Conservation (phyloP, 78 protist species). For the Tieghemostelium lacteum region DNA sequence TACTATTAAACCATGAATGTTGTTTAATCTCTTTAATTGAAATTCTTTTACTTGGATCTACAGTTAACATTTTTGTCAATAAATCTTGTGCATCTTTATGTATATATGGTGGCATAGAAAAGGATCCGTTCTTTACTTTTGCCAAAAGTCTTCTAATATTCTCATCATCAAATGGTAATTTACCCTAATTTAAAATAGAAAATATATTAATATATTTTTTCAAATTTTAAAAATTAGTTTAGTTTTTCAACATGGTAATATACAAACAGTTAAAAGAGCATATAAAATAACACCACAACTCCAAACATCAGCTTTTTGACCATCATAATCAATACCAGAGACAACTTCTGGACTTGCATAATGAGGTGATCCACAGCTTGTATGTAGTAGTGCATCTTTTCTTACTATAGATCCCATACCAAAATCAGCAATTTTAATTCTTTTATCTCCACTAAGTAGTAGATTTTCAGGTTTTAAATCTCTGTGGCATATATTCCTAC, state of each 20-base stretch:
- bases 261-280: slow-evolving; percentile 86
- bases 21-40: slow-evolving; percentile 82
- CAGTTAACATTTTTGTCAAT: slow-evolving; percentile 84
- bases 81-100: slow-evolving; percentile 79
- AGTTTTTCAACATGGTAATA: neutral
- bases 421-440: slow-evolving; percentile 85
- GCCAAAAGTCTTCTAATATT: slow-evolving; percentile 80
- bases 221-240: neutral
- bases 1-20: slow-evolving; percentile 88
- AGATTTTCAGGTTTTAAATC: slow-evolving; percentile 99
- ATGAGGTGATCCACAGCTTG: slow-evolving; percentile 92
- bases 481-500: slow-evolving; percentile 93
- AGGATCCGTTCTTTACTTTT: slow-evolving; percentile 84
- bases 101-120: slow-evolving; percentile 82
- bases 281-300: slow-evolving; percentile 91
- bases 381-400: slow-evolving; percentile 63
- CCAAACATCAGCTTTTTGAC: slow-evolving; percentile 91
- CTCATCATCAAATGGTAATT: slow-evolving; percentile 94
- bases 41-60: slow-evolving; percentile 85
- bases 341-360: slow-evolving; percentile 94
- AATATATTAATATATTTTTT: neutral
- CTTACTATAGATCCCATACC: slow-evolving; percentile 89
- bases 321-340: slow-evolving; percentile 83
- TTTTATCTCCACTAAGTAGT: slow-evolving; percentile 71
- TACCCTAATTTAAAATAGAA: slow-evolving; percentile 74